Base-by-base conservation (phyloP, 2,329 filamentous ascomycete genomes). In the Colletotrichum eleusines region DNA sequence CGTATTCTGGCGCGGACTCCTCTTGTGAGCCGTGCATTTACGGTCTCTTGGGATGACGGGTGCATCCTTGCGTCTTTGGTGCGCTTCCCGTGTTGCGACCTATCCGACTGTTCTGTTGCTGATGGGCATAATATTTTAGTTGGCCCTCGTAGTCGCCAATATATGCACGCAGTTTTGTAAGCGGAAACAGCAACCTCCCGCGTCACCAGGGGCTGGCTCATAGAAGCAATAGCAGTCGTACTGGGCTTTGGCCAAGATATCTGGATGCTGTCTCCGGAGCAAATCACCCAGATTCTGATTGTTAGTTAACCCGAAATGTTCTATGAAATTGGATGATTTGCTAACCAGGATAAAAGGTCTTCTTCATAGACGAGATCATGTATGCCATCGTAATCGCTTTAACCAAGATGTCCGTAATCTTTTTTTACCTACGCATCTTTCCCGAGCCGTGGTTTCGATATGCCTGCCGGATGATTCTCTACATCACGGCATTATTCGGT, bases 231-330 rank as follows among this genome's bases (percentile, higher is more conserved):
- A 58, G 54, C 54, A 18, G 5, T 58, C 26, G 35, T 20, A 8
- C 4, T 40, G 35, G 54, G 54, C n/a, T 42, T 58, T 11, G 54
- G 54, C 54, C 54, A 20, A 28, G 54, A 58, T 7, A 58, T 58
- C 3, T 58, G 54, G 35, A 58, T 58, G 54, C 23, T 58, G 12
- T 28, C 35, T 20, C 54, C 54, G 20, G 54, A 58, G 5, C n/a
- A 58, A 20, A 20, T 58, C 11, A 42, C 54, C 35, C 54, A 23
- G 2, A 58, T 58, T 40, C 6, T 58, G 3, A 28, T 40, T 28
- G 54, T 58, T 18, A 1, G 54, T 5, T 6, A 42, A 38, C 5
- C 35, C 54, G 3, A 14, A 0, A 2, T 42, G n/a, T 9, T n/a
- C 2, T 1, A 20, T n/a, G 20, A 18, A n/a, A n/a, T 20, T 12